Conservation (phyloP, 179 eudicot genomes). For the Amaranthus tricolor region DNA sequence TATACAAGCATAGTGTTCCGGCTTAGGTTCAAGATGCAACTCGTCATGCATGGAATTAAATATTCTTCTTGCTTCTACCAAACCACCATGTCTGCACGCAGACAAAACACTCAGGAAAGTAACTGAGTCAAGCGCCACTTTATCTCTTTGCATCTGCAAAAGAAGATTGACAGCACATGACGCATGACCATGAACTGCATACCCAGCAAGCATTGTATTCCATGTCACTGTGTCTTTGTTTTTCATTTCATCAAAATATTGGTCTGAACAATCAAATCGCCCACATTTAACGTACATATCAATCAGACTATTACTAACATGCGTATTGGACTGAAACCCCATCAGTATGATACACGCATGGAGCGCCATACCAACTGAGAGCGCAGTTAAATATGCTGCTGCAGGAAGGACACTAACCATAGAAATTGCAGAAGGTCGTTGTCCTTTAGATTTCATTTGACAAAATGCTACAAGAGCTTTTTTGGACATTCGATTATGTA, state of each 20-base stretch:
- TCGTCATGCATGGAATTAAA: constrained; percentile 48
- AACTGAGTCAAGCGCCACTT: constrained; percentile 51
- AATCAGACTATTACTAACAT: too few species aligned
- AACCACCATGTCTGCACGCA: constrained; percentile 78
- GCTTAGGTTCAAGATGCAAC: constrained; percentile 38
- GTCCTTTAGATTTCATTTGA: too few species aligned
- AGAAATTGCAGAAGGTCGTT: too few species aligned
- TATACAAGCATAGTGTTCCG: constrained; percentile 68
- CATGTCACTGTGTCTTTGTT: constrained; percentile 61
- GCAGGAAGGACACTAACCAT: too few species aligned
- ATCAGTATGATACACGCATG: too few species aligned
- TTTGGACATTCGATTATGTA: constrained; percentile 27
- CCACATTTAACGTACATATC: constrained; percentile 78
- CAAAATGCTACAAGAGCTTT: constrained; percentile 35
- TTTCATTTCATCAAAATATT: constrained; percentile 47
- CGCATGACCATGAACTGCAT: constrained; percentile 77
- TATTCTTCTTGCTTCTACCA: constrained; percentile 56
- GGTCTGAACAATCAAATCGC: constrained; percentile 51
- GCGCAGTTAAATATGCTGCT: too few species aligned
- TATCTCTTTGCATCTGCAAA: constrained; percentile 66
- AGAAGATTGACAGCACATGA: constrained; percentile 51
- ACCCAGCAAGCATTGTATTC: constrained; percentile 71
- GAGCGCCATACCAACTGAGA: too few species aligned
- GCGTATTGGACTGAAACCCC: too few species aligned
- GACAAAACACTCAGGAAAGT: constrained; percentile 58